Evolutionary conservation across 2,329 filamentous ascomycete genomes (phyloP).

Genomic region (Scytalidium lignicola): DNA sequence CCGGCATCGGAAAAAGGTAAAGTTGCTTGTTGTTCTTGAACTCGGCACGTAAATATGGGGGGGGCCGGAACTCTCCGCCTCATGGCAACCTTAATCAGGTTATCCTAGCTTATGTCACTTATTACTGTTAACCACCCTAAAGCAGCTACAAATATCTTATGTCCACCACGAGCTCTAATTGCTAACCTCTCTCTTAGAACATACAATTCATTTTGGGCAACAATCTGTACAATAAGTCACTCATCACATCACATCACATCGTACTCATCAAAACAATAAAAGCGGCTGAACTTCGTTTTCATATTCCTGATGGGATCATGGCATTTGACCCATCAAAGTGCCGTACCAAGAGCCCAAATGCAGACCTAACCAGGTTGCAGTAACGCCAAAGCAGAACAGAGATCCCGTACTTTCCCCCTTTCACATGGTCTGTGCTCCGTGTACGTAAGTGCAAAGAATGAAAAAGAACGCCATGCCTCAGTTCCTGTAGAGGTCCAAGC

Average conservation of each 20-base stretch:
- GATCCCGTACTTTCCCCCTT: neutral
- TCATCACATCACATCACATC: neutral
- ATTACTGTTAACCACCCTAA: no score
- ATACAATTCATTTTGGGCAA: no score
- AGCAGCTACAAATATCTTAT: no score
- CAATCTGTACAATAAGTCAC: no score
- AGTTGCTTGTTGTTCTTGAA: no score
- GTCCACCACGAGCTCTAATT: no score
- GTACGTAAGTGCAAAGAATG: conserved; percentile 4
- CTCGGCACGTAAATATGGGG: no score
- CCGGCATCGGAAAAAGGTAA: no score
- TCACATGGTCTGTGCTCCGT: conserved; percentile 2
- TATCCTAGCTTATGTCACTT: no score
- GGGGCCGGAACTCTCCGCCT: no score
- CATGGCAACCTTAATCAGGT: no score
- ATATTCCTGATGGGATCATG: neutral
- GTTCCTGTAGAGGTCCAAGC: neutral
- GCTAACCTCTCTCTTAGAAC: no score
- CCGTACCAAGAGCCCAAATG: conserved; percentile 6
- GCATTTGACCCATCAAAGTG: neutral
- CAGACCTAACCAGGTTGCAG: conserved; percentile 15
- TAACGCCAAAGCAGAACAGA: conserved; percentile 8
- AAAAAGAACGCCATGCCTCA: conserved; percentile 14
- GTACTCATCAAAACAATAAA: neutral
- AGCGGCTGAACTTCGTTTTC: neutral